A percentile compares a stretch with the other conserved stretches of the same genome.
Evolutionary conservation across 768 basidiomycete genomes (phyloP).

Genomic region (Calvatia gigantea): DNA sequence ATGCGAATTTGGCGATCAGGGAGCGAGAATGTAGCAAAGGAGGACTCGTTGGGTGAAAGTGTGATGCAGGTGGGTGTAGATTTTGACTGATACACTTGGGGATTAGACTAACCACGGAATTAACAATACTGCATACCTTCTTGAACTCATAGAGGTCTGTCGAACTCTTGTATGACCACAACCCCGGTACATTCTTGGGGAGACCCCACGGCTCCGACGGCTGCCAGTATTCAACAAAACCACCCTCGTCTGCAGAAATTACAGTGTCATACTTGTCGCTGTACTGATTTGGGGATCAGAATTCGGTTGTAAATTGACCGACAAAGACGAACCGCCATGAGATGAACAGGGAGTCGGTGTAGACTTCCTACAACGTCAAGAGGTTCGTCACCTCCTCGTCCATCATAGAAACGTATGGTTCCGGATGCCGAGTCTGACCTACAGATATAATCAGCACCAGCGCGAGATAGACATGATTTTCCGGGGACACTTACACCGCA

Average conservation of each 20-base stretch:
- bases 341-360: conserved; percentile 86
- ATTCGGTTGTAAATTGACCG: not conserved
- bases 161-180: conserved; percentile 89
- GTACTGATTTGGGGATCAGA: conserved; percentile 52
- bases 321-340: conserved; percentile 70
- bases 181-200: conserved; percentile 69
- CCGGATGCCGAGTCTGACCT: conserved; percentile 80
- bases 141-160: conserved; percentile 98
- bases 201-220: conserved; percentile 84
- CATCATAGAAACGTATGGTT: conserved; percentile 87
- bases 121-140: conserved; percentile 54
- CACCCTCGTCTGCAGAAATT: conserved; percentile 90
- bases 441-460: conserved; percentile 18
- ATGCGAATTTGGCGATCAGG: conserved; percentile 93
- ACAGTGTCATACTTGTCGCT: conserved; percentile 88
- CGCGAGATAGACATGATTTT: not conserved
- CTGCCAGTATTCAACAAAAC: conserved; percentile 96
- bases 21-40: conserved; percentile 90
- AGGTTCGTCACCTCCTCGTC: conserved; percentile 77
- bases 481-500: conserved; percentile 61
- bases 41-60: conserved; percentile 83
- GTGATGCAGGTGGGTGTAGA: conserved; percentile 89
- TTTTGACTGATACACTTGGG: conserved; percentile 60
- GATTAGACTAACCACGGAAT: not conserved
- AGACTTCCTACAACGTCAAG: conserved; percentile 73